Conservation (phyloP, 352 stramenopile genomes). For the Paralagenidium karlingii region DNA sequence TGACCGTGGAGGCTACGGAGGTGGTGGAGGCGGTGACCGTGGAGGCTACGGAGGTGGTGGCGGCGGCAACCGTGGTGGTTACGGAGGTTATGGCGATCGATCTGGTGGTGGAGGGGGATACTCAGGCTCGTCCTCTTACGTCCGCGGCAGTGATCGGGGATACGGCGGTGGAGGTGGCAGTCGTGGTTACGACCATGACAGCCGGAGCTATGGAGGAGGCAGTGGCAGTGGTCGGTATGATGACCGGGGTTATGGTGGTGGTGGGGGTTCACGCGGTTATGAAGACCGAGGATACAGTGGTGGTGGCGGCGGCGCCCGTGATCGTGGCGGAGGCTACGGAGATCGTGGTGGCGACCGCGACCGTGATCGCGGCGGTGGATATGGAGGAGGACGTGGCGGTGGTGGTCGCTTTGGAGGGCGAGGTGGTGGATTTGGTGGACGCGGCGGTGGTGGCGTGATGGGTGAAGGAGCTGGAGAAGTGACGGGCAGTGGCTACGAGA, state of each 20-base stretch:
- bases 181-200: constrained; percentile 10
- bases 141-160: constrained; percentile 14
- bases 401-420: constrained; percentile 10
- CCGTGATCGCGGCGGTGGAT: constrained; percentile 1
- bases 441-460: constrained; percentile 14
- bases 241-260: constrained; percentile 7
- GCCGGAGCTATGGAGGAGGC: constrained; percentile 3
- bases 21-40: constrained; percentile 5
- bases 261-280: constrained; percentile 8
- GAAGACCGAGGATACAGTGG: constrained; percentile 8
- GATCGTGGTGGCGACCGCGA: constrained; percentile 5
- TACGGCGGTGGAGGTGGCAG: constrained; percentile 1
- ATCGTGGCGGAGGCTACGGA: constrained; percentile 10
- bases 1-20: constrained; percentile 1
- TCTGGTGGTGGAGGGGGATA: not conserved
- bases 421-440: constrained; percentile 6
- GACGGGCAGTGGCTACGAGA: constrained; percentile 34
- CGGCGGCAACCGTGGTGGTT: constrained; percentile 10
- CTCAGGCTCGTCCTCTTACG: constrained; percentile 2
- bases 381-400: constrained; percentile 4
- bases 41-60: constrained; percentile 4
- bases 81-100: constrained; percentile 11
- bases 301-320: constrained; percentile 7
- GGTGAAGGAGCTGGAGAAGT: constrained; percentile 25
- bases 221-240: not conserved